A percentile compares a stretch with the other conserved stretches of the same genome.
phyloP scores from a whole-genome alignment of 2,329 filamentous ascomycete species.

The Ophiocordyceps polyrhachis-furcata region DNA sequence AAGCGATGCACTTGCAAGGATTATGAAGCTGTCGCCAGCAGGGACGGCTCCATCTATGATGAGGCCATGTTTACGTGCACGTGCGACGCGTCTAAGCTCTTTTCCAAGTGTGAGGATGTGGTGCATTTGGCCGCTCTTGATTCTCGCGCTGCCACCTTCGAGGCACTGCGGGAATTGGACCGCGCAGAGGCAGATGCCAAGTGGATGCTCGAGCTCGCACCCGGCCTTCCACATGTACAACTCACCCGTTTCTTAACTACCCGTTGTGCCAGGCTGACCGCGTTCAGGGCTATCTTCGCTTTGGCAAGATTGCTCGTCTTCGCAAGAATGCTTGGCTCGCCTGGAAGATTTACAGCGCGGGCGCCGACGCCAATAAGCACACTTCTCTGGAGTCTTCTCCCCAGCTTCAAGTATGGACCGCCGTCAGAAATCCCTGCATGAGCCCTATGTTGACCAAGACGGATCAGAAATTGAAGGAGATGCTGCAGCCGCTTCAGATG shows the following conservation, averaged over 20 bases:
- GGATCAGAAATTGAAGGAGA: constrained; percentile 14
- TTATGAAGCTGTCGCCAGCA: constrained; percentile 14
- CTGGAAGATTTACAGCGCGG: constrained; percentile 20
- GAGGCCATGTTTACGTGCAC: constrained; percentile 22
- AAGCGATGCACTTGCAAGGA: constrained; percentile 21
- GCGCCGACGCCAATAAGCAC: constrained; percentile 15
- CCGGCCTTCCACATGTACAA: constrained; percentile 19
- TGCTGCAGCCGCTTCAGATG: constrained; percentile 15
- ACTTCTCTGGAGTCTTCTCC: constrained; percentile 9
- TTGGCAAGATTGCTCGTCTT: constrained; percentile 20
- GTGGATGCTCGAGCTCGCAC: constrained; percentile 24
- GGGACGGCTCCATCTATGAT: constrained; percentile 19
- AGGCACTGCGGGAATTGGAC: constrained; percentile 17
- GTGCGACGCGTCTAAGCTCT: constrained; percentile 17
- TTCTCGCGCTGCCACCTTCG: constrained; percentile 21
- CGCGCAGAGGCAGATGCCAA: constrained; percentile 21
- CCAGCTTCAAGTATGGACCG: constrained; percentile 14
- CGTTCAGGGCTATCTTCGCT: constrained; percentile 20
- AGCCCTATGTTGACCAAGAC: not conserved
- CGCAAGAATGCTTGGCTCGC: constrained; percentile 19
- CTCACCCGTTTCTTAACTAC: constrained; percentile 1
- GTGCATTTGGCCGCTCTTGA: constrained; percentile 22
- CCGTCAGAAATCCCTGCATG: not conserved
- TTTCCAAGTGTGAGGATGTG: constrained; percentile 19
- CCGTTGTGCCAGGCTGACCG: constrained; percentile 1